A percentile compares a stretch with the other conserved stretches of the same genome.
phyloP scores from a whole-genome alignment of 768 basidiomycete species.

The Panaeolus cyanescens region DNA sequence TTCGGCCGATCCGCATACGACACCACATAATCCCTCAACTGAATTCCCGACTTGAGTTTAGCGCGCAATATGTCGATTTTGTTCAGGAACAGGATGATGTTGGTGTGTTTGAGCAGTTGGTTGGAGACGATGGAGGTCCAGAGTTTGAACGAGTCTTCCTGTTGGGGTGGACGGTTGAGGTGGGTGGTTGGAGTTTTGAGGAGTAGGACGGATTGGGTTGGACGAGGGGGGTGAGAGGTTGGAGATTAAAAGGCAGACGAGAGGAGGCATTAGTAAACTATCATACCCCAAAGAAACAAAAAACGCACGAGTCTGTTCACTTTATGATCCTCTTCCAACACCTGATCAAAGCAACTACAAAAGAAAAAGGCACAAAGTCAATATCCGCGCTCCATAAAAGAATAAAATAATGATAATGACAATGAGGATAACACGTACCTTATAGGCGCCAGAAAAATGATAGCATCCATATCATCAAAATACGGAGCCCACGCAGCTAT shows the following conservation, averaged over 20 bases:
- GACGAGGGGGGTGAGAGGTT: too few species aligned
- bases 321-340: constrained; percentile 61
- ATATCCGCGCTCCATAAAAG: neutral
- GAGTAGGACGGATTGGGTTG: too few species aligned
- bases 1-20: constrained; percentile 72
- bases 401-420: too few species aligned
- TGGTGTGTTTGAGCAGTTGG: constrained; percentile 67
- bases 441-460: constrained; percentile 73
- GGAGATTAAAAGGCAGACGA: too few species aligned
- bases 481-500: constrained; percentile 59
- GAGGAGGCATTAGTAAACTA: too few species aligned
- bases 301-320: constrained; percentile 60
- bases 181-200: neutral
- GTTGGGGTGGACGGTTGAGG: neutral
- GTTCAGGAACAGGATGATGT: constrained; percentile 80
- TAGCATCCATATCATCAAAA: constrained; percentile 73
- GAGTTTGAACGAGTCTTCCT: constrained; percentile 79
- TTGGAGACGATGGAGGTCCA: constrained; percentile 78
- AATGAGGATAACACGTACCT: constrained; percentile 36
- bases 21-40: constrained; percentile 66
- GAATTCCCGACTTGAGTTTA: constrained; percentile 67
- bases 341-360: constrained; percentile 65
- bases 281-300: neutral
- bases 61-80: constrained; percentile 75
- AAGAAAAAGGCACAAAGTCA: neutral